Base-by-base conservation (phyloP, 2,329 filamentous ascomycete species). In the Venturia aucupariae region DNA sequence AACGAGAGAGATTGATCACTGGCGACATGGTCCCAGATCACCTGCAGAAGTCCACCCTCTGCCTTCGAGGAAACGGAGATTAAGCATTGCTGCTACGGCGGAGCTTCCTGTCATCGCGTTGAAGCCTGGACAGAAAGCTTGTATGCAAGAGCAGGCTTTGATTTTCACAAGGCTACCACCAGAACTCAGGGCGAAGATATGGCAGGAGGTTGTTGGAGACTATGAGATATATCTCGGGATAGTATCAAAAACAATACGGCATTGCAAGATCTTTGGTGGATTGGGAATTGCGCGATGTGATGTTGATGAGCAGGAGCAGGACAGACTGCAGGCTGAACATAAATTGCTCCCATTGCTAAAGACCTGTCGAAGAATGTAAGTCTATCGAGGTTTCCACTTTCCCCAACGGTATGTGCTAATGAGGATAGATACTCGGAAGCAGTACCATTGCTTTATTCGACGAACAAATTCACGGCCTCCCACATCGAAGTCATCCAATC, bases 311-410 rank as follows among this genome's bases (percentile, higher is more conserved):
- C 35, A 32, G 32, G 55, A 42, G 55, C 55, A 48, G 54, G 27
- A 48, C 32, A 35, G 41, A 42, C 55, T 44, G 24, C 27, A 41
- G 41, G 30, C 38, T 13, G 30, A 46, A 30, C 39, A 42, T 24
- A 60, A 51, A 24, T 42, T 64, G 15, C 46, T 64, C n/a, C 55
- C 63, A n/a, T 38, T 64, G 19, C 55, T 64, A 2, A 55, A 13
- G 27, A 60, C 63, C 8, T 60, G 63, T 51, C 51, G 63, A 19
- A 55, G 55, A 61, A 27, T 64, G 63, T 64, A 46, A 22, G 63
- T 64, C 22, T 42, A 51, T 30, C 3, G 22, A 51, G 46, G 8
- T 22, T 51, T 13, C 46, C 46, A 27, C 10, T 13, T 30, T 27
- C 10, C 22, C 10, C 27, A 11, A n/a, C 24, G 46, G 19, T 61